Evolutionary conservation across 129 eudicot species (phyloP), one percentile per base, ranked within the genome.

Genomic region (Pittosporum tobira): DNA sequence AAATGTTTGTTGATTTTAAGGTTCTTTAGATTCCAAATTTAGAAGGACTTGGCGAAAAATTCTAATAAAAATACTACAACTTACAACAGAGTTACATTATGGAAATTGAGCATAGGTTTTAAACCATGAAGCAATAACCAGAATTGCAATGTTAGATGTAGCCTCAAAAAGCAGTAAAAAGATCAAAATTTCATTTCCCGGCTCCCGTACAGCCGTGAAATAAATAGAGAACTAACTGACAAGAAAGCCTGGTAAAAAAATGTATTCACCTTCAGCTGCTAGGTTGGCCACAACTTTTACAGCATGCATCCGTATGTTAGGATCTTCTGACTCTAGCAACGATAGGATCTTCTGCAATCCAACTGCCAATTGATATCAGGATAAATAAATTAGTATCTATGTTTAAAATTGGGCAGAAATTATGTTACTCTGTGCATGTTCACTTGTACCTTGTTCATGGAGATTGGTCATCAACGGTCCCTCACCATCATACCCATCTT

Each of bases 211-310:
- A 29, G 42, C 23, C 0, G 21, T n/a, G 51, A 43, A 60, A n/a
- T 34, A 23, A 14, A 3, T n/a, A 44, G 4, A 27, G 13, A 59
- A 42, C 25, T 26, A 10, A 31, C 26, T 20, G 31, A 51, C 31
- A 52, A 48, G 22, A 69, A 70, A 52, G 48, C 29, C 64, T 59
- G 55, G 66, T 23, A 48, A 13, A 44, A 23, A 50, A 67, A 57
- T 46, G 18, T 45, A 49, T 14, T 66, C 63, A 93, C 99, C 99
- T 93, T 93, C 99, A 68, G 99, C 99, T 59, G 99, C 99, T 62
- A 93, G 83, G 81, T 87, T 93, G 59, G 99, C 99, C 67, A 93
- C 99, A 61, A 93, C 94, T 69, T 93, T 93, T 49, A 93, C 99
- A 23, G 99, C 99, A 75, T 93, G 99, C 73, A 93, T 73, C 57